Conservation (phyloP, 2,329 filamentous ascomycete species). For the Aspergillus sp. region DNA sequence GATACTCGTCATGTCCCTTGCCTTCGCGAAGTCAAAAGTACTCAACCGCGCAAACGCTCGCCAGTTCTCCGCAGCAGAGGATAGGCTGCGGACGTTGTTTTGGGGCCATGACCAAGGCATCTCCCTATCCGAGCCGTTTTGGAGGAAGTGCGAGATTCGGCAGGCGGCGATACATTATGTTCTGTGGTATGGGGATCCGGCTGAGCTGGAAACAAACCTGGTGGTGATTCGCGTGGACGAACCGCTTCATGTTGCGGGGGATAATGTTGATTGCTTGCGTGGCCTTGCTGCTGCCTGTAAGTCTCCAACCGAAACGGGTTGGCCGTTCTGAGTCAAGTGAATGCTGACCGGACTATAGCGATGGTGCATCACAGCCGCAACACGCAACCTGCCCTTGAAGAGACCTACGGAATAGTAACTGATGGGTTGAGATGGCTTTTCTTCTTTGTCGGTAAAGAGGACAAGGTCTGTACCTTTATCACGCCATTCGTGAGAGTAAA, state of each 20-base stretch:
- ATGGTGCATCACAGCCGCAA: not conserved
- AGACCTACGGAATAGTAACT: not conserved
- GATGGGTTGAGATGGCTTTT: not conserved
- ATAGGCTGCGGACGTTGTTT: not conserved
- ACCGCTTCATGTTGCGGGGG: not conserved
- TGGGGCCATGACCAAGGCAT: not conserved
- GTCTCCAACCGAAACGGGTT: not conserved
- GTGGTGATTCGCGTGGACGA: not conserved
- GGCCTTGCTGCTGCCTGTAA: not conserved
- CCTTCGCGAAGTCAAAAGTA: not conserved
- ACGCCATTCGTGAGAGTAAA: not conserved
- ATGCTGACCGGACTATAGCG: not conserved
- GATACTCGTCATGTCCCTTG: not conserved
- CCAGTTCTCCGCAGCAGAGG: not conserved
- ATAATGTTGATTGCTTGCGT: not conserved
- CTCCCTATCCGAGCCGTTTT: not conserved
- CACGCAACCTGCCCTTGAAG: not conserved
- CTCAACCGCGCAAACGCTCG: not conserved
- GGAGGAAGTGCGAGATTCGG: not conserved
- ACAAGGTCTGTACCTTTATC: not conserved
- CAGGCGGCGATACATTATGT: not conserved
- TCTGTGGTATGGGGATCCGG: not conserved
- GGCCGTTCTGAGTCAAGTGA: no score
- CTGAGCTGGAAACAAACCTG: not conserved
- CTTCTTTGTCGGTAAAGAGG: not conserved